Base-by-base conservation (phyloP, 148 eudicot genomes). In the Chenopodium formosanum region DNA sequence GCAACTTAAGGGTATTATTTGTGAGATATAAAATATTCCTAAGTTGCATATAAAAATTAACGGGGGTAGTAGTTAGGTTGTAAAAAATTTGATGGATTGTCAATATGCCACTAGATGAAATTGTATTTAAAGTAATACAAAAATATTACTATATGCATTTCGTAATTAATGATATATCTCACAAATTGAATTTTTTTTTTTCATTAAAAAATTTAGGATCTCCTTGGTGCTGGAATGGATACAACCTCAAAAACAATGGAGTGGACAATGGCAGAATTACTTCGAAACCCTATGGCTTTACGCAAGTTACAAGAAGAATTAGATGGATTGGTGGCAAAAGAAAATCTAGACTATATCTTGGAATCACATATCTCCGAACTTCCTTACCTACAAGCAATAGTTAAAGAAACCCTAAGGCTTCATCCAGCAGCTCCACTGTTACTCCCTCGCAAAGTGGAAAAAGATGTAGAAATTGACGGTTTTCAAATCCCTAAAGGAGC, bases 301-400 rank as follows among this genome's bases (percentile, higher is more conserved):
- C 16, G 0, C 16, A 80, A 72, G 60, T 48, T 65, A 4, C 76
- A 52, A 84, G 53, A 56, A 56, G 85, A 83, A 62, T 70, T 83
- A 5, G 29, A 83, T 25, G 22, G 25, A n/a, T 50, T 65, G n/a
- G 9, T 67, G 70, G 79, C 75, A 13, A 68, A 75, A 64, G 70
- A 25, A 84, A 60, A 4, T 37, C 0, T 37, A 70, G 16, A 37
- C 7, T 31, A 5, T 2, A 14, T 32, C 14, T 2, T n/a, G 1
- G 76, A 80, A 58, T 48, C 64, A 29, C 10, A 50, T 82, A 71
- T 90, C 12, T 83, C 85, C 1, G 32, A 77, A 4, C 91, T 90
- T 56, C 93, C 93, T 27, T 92, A 92, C 87, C 85, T 92, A 32
- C 79, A 85, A 75, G 95, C 95, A 34, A 85, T 92, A 4, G 81